Base-by-base conservation (phyloP, 106 monocot genomes). In the Dendrobium huoshanense region DNA sequence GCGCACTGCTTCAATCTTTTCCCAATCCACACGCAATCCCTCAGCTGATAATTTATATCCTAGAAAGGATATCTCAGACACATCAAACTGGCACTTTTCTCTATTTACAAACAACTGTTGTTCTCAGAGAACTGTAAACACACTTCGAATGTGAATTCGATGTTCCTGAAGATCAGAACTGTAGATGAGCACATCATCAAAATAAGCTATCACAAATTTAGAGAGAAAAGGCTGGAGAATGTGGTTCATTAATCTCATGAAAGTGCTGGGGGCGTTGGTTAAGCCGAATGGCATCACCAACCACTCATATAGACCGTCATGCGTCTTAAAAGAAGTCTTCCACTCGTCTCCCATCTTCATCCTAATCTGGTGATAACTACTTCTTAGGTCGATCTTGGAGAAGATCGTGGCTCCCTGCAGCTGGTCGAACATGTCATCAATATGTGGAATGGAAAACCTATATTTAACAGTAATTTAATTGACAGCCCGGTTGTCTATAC, bases 201-300 rank as follows among this genome's bases (percentile, higher is more conserved):
- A 82, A 45, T 80, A 27, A 27, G 27, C 27, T 27, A 27, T 27
- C 27, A 27, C 27, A 0, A 27, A 27, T 0, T 27, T 27, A 27
- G 0, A 27, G 0, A 27, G 27, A 0, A 27, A 27, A 27, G 27
- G 27, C 27, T 27, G 27, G 27, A 0, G 27, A 27, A 27, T 27
- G 27, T 27, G 27, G 79, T 41, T 77, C 82, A 82, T 79, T 7
- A 80, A 2, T 27, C 72, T 24, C 81, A 81, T 78, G 33, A 85
- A 81, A 8, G 73, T 85, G 41, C 73, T 85, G 2, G 56, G 78
- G 0, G 73, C 78, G 75, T 81, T 85, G 0, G 72, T 78, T 4
- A 81, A 25, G 0, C 82, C 42, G 25, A 82, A 82, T 59, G 78
- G 55, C 75, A 86, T 86, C 1, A 82, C 45, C 45, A 82, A 9